Conservation (phyloP, 2,329 filamentous ascomycete genomes). For the Sclerotinia minor region DNA sequence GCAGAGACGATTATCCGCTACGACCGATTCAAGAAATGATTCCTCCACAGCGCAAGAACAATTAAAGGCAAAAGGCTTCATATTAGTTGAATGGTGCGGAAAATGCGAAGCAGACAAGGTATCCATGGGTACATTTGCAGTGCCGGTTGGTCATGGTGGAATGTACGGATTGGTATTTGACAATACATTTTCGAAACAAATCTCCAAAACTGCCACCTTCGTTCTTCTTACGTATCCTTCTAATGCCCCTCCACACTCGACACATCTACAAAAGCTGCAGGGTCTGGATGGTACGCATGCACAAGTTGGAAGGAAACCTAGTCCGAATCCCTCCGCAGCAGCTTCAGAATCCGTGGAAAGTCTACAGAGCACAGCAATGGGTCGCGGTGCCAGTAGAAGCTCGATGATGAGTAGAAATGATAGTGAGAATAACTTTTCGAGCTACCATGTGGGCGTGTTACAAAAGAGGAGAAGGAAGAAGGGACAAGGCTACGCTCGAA, state of each 20-base stretch:
- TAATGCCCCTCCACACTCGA: constrained; percentile 72
- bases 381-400: constrained; percentile 43
- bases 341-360: constrained; percentile 61
- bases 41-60: constrained; percentile 61
- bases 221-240: constrained; percentile 93
- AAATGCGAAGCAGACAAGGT: constrained; percentile 98
- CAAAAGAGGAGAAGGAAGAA: constrained; percentile 91
- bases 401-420: constrained; percentile 57
- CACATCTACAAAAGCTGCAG: constrained; percentile 64
- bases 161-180: constrained; percentile 98
- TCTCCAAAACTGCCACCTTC: constrained; percentile 92
- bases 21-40: constrained; percentile 61
- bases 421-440: constrained; percentile 46
- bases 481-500: constrained; percentile 86
- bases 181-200: constrained; percentile 96
- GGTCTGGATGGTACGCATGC: constrained; percentile 45
- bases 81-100: constrained; percentile 79
- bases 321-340: constrained; percentile 48
- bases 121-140: constrained; percentile 84
- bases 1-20: constrained; percentile 44
- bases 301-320: constrained; percentile 49
- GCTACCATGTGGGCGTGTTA: constrained; percentile 79
- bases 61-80: constrained; percentile 65
- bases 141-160: constrained; percentile 71
- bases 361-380: constrained; percentile 49